Percentiles rank a stretch among this genome's conserved stretches.
phyloP scores from a whole-genome alignment of 768 basidiomycete species.

The Termitomyces sp. region DNA sequence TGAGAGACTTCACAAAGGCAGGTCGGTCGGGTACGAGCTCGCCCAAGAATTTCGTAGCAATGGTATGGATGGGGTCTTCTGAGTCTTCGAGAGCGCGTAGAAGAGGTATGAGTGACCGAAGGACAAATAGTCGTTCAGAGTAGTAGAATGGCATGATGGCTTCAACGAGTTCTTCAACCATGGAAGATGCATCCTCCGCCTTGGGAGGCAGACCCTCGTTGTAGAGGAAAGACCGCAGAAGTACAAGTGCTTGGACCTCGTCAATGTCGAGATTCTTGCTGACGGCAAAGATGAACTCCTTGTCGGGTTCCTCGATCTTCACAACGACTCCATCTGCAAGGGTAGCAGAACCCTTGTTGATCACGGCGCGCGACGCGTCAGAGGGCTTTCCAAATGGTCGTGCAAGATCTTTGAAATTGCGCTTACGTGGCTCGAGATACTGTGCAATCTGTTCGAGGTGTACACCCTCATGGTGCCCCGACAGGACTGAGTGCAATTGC shows the following conservation, averaged over 20 bases:
- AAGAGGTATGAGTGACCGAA: slow-evolving; percentile 70
- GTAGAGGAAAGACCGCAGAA: slow-evolving; percentile 75
- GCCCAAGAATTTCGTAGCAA: slow-evolving; percentile 54
- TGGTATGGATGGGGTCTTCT: slow-evolving; percentile 45
- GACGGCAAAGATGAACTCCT: slow-evolving; percentile 66
- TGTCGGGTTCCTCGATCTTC: slow-evolving; percentile 64
- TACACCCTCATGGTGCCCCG: slow-evolving; percentile 56
- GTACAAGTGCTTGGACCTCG: slow-evolving; percentile 70
- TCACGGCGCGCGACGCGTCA: slow-evolving; percentile 57
- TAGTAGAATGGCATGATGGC: slow-evolving; percentile 80
- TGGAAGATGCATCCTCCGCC: slow-evolving; percentile 39
- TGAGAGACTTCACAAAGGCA: slow-evolving; percentile 56
- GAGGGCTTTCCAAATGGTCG: slow-evolving; percentile 70
- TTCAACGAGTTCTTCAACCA: slow-evolving; percentile 59
- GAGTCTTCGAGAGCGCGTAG: slow-evolving; percentile 66
- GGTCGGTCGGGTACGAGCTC: slow-evolving; percentile 60
- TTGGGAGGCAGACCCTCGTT: slow-evolving; percentile 65
- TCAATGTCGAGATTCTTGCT: slow-evolving; percentile 74
- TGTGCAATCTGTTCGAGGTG: slow-evolving; percentile 55
- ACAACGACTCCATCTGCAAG: slow-evolving; percentile 63
- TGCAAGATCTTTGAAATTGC: slow-evolving; percentile 52
- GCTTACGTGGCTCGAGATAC: slow-evolving; percentile 53
- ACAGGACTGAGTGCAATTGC: slow-evolving; percentile 57
- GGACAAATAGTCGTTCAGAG: slow-evolving; percentile 69
- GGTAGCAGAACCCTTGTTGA: slow-evolving; percentile 65